These are phyloP conservation scores for Colletotrichum lini DNA, from an alignment of 2,329 filamentous ascomycete genomes.

Conservation along the genomic window DNA sequence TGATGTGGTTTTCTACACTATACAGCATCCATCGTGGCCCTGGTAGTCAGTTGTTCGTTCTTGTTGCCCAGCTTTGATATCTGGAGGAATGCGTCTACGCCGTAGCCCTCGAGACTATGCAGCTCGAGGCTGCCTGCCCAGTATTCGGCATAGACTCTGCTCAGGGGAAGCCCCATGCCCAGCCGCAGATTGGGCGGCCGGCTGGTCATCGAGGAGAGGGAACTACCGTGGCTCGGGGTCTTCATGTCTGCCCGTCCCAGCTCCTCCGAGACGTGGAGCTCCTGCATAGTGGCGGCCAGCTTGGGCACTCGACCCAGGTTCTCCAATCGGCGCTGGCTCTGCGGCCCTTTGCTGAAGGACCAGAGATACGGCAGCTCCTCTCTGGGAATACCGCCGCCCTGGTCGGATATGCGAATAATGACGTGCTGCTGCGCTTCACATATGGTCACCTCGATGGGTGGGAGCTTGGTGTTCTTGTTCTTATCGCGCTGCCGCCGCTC, in stretches of 20 bases:
- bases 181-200: slow-evolving; percentile 89
- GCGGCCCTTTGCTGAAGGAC: slow-evolving; percentile 96
- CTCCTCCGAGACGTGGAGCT: slow-evolving; percentile 72
- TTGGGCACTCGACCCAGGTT: slow-evolving; percentile 91
- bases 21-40: slow-evolving; percentile 83
- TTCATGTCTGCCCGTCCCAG: slow-evolving; percentile 58
- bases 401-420: slow-evolving; percentile 95
- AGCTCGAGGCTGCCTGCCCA: slow-evolving; percentile 95
- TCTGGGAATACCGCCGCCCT: slow-evolving; percentile 90
- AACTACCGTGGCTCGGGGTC: slow-evolving; percentile 67
- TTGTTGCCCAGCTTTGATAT: slow-evolving; percentile 98
- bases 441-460: slow-evolving; percentile 93
- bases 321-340: slow-evolving; percentile 81
- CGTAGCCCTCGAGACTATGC: slow-evolving; percentile 95
- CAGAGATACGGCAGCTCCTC: slow-evolving; percentile 91
- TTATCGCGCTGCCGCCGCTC: slow-evolving; percentile 73
- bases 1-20: slow-evolving; percentile 50
- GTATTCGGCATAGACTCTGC: slow-evolving; percentile 95
- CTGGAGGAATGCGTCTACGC: slow-evolving; percentile 94
- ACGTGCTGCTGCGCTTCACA: slow-evolving; percentile 96
- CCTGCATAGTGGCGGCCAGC: slow-evolving; percentile 94
- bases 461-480: slow-evolving; percentile 52
- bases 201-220: slow-evolving; percentile 83
- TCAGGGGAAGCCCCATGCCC: slow-evolving; percentile 94
- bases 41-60: slow-evolving; percentile 90